phyloP scores from a whole-genome alignment of 306 rosid genomes.

The Chamaecrista fasciculata region DNA sequence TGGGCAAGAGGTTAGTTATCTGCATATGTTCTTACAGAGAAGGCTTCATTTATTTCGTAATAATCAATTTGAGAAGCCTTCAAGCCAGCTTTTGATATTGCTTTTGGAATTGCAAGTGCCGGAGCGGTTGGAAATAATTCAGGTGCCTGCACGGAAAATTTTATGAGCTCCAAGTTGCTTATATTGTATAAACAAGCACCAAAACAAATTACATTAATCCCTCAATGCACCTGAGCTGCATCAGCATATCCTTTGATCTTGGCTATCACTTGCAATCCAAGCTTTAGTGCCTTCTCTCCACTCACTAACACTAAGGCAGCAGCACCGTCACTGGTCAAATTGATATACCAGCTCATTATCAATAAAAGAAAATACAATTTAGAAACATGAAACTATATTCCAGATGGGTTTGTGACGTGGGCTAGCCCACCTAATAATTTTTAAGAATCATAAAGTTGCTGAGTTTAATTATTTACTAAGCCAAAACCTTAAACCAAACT shows the following conservation, averaged over 20 bases:
- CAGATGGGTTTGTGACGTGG: not conserved
- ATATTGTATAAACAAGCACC: constrained; percentile 24
- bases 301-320: constrained; percentile 93
- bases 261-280: constrained; percentile 82
- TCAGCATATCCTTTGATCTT: constrained; percentile 87
- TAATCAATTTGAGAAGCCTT: constrained; percentile 81
- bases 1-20: not conserved
- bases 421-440: not conserved
- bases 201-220: constrained; percentile 24
- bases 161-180: constrained; percentile 30
- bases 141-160: constrained; percentile 67
- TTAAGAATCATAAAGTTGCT: not conserved
- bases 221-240: constrained; percentile 80
- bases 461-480: not conserved
- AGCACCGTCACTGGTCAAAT: constrained; percentile 79
- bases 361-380: constrained; percentile 24
- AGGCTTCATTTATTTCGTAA: constrained; percentile 95
- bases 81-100: constrained; percentile 84
- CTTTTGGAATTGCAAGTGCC: constrained; percentile 83
- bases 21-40: constrained; percentile 63
- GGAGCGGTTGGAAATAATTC: constrained; percentile 92
- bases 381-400: constrained; percentile 4
- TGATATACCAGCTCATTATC: constrained; percentile 32
- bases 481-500: not conserved
- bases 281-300: constrained; percentile 80